Base-by-base conservation (phyloP, 2,329 filamentous ascomycete species). In the Didymella pinodella region DNA sequence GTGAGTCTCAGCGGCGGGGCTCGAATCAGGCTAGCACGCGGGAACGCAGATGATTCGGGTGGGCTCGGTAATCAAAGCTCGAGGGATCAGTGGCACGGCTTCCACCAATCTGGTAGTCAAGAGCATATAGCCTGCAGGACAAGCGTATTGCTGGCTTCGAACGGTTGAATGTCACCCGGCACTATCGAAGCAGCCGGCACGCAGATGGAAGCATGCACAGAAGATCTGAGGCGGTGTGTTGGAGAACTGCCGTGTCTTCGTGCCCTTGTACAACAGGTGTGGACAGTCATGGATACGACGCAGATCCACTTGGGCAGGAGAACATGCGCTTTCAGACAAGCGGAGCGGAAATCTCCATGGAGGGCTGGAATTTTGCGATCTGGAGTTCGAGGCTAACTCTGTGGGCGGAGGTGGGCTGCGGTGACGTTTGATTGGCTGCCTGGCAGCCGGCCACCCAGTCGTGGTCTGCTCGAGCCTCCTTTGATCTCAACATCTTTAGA, bases 171-270 rank as follows among this genome's bases (percentile, higher is more conserved):
- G 18, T 14, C 32, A 28, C 56, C 54, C 54, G 56, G 56, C 56
- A 32, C 18, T 44, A 46, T 46, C 25, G 38, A 50, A 49, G n/a
- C 25, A 26, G 45, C 48, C 45, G 38, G 31, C 18, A 34, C 31
- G 29, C 46, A 54, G 5, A 49, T 54, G 38, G 49, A 59, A 54
- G 41, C 32, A 53, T 58, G 55, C 55, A 59, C 7, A 29, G 50
- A 50, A 47, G 40, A 47, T 54, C 46, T 34, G 32, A 46, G 46
- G 56, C 56, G 50, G 56, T 54, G 50, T 50, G 50, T 20, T 36
- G 32, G 31, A 22, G 34, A 12, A 48, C 38, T 54, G 46, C 46
- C 50, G 32, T 48, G 40, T 7, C 25, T 43, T 26, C 18, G 12
- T 32, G 4, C 48, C 38, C 54, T 43, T 25, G 31, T 48, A 3